A percentile compares a stretch with the other conserved stretches of the same genome.
These are phyloP conservation scores for Exophiala dermatitidis DNA, from an alignment of 2,329 filamentous ascomycete genomes.

Conservation along the genomic window DNA sequence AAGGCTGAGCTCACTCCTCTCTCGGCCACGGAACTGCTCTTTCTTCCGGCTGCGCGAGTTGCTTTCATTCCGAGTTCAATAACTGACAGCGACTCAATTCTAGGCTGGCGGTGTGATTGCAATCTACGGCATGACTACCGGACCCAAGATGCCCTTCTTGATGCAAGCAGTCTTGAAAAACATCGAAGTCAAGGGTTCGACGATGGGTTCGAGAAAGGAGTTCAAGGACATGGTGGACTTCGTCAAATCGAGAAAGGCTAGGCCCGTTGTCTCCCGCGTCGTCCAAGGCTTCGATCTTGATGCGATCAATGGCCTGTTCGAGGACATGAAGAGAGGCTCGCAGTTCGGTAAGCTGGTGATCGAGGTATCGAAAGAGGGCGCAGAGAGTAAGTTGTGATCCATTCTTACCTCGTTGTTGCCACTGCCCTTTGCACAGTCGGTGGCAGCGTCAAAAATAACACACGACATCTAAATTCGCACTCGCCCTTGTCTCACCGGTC, in stretches of 20 bases:
- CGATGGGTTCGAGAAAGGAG: conserved; percentile 85
- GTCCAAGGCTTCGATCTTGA: conserved; percentile 65
- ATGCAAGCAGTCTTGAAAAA: conserved; percentile 83
- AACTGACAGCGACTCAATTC: background rate
- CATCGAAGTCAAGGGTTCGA: conserved; percentile 75
- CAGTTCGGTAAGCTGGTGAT: conserved; percentile 94
- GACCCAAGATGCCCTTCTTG: conserved; percentile 75
- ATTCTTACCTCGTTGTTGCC: conserved; percentile 4
- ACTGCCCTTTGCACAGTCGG: background rate
- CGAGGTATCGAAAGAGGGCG: conserved; percentile 47
- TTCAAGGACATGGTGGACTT: conserved; percentile 88
- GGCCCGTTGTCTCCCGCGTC: conserved; percentile 68
- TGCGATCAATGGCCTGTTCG: conserved; percentile 75
- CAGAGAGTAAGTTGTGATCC: conserved; percentile 35
- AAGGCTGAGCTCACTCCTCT: conserved; percentile 17
- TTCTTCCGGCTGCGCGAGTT: too few species aligned
- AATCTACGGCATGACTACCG: conserved; percentile 84
- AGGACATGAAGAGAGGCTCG: conserved; percentile 74
- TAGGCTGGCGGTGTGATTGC: conserved; percentile 72
- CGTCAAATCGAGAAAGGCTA: conserved; percentile 64
- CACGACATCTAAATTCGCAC: background rate
- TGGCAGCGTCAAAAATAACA: background rate
- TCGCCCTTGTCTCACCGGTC: background rate
- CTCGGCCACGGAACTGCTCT: too few species aligned
- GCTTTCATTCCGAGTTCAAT: background rate